Conservation (phyloP, 2,329 filamentous ascomycete species). For the Neodidymelliopsis sp. region DNA sequence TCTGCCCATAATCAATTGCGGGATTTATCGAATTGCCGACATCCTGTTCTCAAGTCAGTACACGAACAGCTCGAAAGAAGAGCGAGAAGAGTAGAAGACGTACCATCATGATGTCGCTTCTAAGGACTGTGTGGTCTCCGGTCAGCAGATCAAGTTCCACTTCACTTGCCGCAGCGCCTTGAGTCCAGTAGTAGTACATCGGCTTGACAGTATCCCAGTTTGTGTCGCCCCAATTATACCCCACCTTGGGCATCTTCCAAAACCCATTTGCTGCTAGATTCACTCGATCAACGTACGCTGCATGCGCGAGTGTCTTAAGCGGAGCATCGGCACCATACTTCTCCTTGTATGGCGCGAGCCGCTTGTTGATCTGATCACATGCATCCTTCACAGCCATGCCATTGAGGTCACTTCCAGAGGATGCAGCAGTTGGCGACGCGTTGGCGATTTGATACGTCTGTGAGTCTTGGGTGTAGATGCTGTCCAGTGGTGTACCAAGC, state of each 20-base stretch:
- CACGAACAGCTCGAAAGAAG: neutral
- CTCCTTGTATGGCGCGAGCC: conserved; percentile 82
- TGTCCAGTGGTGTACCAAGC: conserved; percentile 79
- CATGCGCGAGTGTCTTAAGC: conserved; percentile 86
- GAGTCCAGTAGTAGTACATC: conserved; percentile 98
- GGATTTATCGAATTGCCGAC: conserved; percentile 82
- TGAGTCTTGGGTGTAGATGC: conserved; percentile 88
- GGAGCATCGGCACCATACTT: conserved; percentile 77
- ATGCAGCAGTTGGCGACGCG: conserved; percentile 89
- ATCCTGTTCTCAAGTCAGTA: conserved; percentile 57
- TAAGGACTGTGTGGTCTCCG: conserved; percentile 86
- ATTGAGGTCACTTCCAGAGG: conserved; percentile 91
- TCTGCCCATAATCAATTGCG: conserved; percentile 80
- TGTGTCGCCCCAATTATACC: conserved; percentile 78
- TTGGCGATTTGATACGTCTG: conserved; percentile 89
- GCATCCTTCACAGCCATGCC: conserved; percentile 94
- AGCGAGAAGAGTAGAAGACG: neutral
- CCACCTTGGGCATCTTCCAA: conserved; percentile 96
- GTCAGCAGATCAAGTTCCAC: conserved; percentile 92
- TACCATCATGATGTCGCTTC: conserved; percentile 90
- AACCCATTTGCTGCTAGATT: conserved; percentile 95
- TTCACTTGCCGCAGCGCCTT: conserved; percentile 83
- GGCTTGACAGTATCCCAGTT: conserved; percentile 50
- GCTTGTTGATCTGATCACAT: conserved; percentile 85
- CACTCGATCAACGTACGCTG: conserved; percentile 92